A percentile compares a stretch with the other conserved stretches of the same genome.
These are phyloP conservation scores for Pisolithus thermaeus DNA, from an alignment of 1,284 basidiomycete genomes.

Conservation along the genomic window DNA sequence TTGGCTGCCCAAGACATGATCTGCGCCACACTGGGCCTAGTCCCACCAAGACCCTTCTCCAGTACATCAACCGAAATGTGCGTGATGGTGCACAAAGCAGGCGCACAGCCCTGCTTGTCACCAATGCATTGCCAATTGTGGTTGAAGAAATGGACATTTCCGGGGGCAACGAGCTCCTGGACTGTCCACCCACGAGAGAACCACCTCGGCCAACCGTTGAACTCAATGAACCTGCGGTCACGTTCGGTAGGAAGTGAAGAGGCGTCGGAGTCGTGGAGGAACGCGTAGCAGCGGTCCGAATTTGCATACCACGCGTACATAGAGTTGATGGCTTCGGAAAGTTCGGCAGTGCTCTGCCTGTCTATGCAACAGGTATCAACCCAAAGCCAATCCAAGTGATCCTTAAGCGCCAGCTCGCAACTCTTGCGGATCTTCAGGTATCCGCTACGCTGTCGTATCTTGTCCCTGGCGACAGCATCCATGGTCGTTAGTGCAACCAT, in stretches of 20 bases:
- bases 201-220: neutral
- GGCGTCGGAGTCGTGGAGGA: neutral
- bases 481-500: neutral
- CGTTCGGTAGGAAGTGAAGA: neutral
- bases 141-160: too few species aligned
- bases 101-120: too few species aligned
- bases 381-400: neutral
- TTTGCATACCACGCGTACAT: too few species aligned
- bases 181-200: too few species aligned
- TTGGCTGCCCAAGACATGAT: neutral
- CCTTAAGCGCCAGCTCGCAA: neutral
- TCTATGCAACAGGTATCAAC: neutral
- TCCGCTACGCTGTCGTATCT: neutral
- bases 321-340: too few species aligned
- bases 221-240: neutral
- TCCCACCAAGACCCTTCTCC: too few species aligned
- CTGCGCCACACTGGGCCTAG: neutral
- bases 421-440: neutral
- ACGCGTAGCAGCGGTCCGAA: too few species aligned
- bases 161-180: too few species aligned
- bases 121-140: too few species aligned
- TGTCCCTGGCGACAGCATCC: neutral
- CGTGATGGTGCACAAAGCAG: too few species aligned
- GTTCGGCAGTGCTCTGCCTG: too few species aligned
- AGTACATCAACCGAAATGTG: too few species aligned